Evolutionary conservation across 495 filamentous ascomycete genomes (phyloP).

Genomic region (Hypoxylon perforatum): DNA sequence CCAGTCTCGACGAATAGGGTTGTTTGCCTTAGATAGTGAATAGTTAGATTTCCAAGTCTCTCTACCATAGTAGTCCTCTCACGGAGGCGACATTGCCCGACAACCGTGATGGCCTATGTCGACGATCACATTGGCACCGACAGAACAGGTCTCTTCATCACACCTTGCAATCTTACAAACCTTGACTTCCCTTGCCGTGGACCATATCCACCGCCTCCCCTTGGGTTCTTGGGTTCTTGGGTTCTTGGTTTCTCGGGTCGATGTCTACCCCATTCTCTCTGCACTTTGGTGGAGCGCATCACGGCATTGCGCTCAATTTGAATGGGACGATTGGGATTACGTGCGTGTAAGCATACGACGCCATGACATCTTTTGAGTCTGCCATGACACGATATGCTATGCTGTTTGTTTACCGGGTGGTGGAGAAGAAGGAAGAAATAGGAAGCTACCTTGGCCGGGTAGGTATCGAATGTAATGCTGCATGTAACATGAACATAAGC

Average conservation of each 20-base stretch:
- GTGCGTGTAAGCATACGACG: neutral
- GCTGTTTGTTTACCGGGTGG: too few relatives aligned
- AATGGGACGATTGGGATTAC: neutral
- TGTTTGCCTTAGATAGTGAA: constrained; percentile 1
- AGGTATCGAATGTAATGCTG: neutral
- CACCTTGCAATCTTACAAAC: constrained; percentile 18
- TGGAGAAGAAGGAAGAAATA: neutral
- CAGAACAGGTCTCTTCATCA: constrained; percentile 11
- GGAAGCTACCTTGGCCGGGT: too few relatives aligned
- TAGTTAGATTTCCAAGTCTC: neutral
- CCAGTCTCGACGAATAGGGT: neutral
- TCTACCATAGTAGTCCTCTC: neutral
- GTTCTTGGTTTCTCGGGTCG: too few relatives aligned
- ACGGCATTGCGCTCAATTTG: neutral
- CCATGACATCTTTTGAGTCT: neutral
- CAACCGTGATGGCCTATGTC: neutral
- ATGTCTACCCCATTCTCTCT: neutral
- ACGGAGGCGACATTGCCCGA: constrained; percentile 5
- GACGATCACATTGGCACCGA: constrained; percentile 1
- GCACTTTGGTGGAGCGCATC: constrained; percentile 2
- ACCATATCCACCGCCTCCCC: neutral
- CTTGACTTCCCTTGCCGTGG: constrained; percentile 3
- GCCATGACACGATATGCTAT: neutral
- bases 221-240: too few relatives aligned
- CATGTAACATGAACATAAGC: neutral